Percentiles rank a stretch among this genome's conserved stretches.
phyloP scores from a whole-genome alignment of 345 rosid species.

The Pugionium dolabratum region DNA sequence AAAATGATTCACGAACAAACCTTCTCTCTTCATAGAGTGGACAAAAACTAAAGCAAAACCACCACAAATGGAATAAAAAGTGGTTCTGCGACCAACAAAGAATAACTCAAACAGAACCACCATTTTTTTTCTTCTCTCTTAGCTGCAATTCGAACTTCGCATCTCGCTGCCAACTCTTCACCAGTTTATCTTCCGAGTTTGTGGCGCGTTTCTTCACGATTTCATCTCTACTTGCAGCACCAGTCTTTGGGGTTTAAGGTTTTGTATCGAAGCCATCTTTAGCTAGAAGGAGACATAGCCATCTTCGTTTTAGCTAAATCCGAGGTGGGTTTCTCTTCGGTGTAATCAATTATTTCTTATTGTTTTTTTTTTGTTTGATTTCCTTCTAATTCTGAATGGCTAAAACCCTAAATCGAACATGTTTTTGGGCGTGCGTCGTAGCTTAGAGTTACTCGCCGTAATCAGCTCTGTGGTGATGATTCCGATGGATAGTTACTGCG shows the following conservation, averaged over 20 bases:
- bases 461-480: slow-evolving; percentile 26
- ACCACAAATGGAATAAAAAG: slow-evolving; percentile 34
- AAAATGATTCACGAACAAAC: slow-evolving; percentile 21
- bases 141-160: slow-evolving; percentile 33
- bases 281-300: neutral
- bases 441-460: neutral
- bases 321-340: slow-evolving; percentile 34
- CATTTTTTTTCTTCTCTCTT: slow-evolving; percentile 27
- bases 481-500: slow-evolving; percentile 40
- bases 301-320: slow-evolving; percentile 3
- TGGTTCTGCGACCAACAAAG: neutral
- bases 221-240: slow-evolving; percentile 4
- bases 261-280: slow-evolving; percentile 20
- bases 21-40: slow-evolving; percentile 32
- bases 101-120: slow-evolving; percentile 9
- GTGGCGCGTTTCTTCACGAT: slow-evolving; percentile 1
- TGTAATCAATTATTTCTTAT: neutral
- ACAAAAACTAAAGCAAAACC: slow-evolving; percentile 37
- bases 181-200: neutral
- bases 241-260: slow-evolving; percentile 30
- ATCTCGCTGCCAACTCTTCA: slow-evolving; percentile 28
- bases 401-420: slow-evolving; percentile 32
- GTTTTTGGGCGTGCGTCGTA: neutral
- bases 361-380: no score
- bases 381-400: neutral